Conservation (phyloP, 2,329 filamentous ascomycete species). For the Neofusicoccum cordaticola region DNA sequence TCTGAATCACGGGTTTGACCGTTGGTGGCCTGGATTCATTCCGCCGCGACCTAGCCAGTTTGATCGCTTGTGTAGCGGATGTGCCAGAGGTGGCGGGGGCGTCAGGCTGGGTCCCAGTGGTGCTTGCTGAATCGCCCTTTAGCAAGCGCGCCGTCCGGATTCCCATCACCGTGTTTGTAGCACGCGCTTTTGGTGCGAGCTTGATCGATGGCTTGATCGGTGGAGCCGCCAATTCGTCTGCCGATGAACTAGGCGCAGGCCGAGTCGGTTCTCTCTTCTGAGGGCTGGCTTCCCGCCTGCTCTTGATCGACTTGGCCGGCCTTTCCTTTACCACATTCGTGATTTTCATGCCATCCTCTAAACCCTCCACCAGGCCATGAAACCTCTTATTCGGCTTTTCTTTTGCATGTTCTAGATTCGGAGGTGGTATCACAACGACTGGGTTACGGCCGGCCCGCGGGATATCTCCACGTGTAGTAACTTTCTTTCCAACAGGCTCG, state of each 20-base stretch:
- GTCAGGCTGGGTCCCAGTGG: not conserved
- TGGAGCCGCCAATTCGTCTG: not conserved
- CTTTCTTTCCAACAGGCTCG: not conserved
- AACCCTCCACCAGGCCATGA: not conserved
- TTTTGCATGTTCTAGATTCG: not conserved
- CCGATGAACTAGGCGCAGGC: not conserved
- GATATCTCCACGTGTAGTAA: not conserved
- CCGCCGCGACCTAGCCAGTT: not conserved
- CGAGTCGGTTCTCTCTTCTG: not conserved
- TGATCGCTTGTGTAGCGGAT: not conserved
- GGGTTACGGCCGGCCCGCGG: not conserved
- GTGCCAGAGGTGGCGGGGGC: not conserved
- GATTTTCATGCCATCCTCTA: not conserved
- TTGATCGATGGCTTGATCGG: not conserved
- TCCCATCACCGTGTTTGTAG: not conserved
- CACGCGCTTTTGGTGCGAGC: not conserved
- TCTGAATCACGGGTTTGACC: not conserved
- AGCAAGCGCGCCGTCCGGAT: not conserved
- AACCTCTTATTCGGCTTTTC: not conserved
- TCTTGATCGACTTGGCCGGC: constrained; percentile 1
- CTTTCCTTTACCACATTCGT: not conserved
- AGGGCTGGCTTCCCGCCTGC: not conserved
- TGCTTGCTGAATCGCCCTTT: not conserved
- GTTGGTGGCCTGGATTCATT: not conserved
- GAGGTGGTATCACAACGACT: not conserved